phyloP scores from a whole-genome alignment of 208 protist species.

The Leishmania martiniquensis region DNA sequence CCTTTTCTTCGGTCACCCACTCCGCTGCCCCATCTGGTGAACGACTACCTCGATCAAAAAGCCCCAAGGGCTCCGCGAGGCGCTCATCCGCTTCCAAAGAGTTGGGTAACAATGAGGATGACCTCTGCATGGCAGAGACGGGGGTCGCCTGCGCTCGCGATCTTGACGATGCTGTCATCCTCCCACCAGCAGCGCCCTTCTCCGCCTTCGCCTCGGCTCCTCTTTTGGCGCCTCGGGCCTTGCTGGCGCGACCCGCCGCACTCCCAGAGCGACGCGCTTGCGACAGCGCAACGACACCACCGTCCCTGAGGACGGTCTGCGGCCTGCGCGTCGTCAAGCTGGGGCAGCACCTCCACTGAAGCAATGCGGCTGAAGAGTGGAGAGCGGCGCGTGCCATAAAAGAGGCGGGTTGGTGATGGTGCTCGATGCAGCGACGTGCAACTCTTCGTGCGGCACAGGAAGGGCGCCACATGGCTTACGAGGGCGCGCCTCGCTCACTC shows the following conservation, averaged over 20 bases:
- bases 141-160: not conserved
- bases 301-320: not conserved
- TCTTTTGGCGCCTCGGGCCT: not conserved
- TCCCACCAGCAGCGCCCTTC: not conserved
- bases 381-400: not conserved
- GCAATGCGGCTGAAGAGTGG: not conserved
- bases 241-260: not conserved
- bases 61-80: no score
- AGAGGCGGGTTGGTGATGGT: not conserved
- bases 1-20: not conserved
- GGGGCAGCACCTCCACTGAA: not conserved
- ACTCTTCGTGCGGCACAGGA: not conserved
- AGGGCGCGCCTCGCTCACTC: not conserved
- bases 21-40: not conserved
- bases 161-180: not conserved
- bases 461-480: not conserved
- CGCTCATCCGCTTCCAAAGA: not conserved
- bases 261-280: conserved; percentile 1
- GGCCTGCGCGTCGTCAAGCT: not conserved
- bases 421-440: not conserved
- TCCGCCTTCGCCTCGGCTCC: not conserved
- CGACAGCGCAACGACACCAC: not conserved
- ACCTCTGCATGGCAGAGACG: not conserved
- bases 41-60: not conserved
- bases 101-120: not conserved